Conservation (phyloP, 768 basidiomycete species). For the Hemileccinum rubropunctum region DNA sequence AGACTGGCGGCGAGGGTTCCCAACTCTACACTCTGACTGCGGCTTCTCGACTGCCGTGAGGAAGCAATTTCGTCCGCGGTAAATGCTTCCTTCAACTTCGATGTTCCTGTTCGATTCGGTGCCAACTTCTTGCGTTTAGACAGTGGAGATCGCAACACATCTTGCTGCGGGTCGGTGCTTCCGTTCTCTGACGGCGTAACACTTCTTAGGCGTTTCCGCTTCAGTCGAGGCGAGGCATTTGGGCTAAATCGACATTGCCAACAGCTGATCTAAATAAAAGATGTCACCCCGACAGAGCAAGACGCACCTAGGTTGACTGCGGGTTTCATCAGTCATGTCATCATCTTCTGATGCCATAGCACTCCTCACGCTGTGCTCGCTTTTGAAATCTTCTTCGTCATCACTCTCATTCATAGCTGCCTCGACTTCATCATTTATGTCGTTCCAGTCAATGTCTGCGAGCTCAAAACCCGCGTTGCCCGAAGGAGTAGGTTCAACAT, state of each 20-base stretch:
- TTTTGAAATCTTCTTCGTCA: slow-evolving; percentile 43
- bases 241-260: slow-evolving; percentile 30
- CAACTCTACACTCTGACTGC: slow-evolving; percentile 18
- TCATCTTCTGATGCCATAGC: slow-evolving; percentile 49
- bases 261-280: slow-evolving; percentile 3
- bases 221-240: slow-evolving; percentile 41
- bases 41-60: slow-evolving; percentile 19
- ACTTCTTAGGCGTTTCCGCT: slow-evolving; percentile 71
- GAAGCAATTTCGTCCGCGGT: slow-evolving; percentile 48
- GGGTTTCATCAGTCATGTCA: slow-evolving; percentile 45
- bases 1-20: slow-evolving; percentile 8
- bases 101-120: slow-evolving; percentile 60
- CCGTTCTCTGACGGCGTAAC: slow-evolving; percentile 65
- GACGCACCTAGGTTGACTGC: slow-evolving; percentile 44
- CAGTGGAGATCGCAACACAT: slow-evolving; percentile 61
- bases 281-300: slow-evolving; percentile 19
- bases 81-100: slow-evolving; percentile 66
- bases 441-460: slow-evolving; percentile 73
- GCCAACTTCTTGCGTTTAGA: slow-evolving; percentile 80
- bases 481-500: slow-evolving; percentile 40
- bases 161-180: slow-evolving; percentile 36
- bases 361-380: slow-evolving; percentile 42
- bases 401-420: slow-evolving; percentile 83
- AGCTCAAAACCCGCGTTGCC: slow-evolving; percentile 43
- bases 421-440: slow-evolving; percentile 84